Base-by-base conservation (phyloP, 177 flowering plant genomes). In the Vitis hybrid region DNA sequence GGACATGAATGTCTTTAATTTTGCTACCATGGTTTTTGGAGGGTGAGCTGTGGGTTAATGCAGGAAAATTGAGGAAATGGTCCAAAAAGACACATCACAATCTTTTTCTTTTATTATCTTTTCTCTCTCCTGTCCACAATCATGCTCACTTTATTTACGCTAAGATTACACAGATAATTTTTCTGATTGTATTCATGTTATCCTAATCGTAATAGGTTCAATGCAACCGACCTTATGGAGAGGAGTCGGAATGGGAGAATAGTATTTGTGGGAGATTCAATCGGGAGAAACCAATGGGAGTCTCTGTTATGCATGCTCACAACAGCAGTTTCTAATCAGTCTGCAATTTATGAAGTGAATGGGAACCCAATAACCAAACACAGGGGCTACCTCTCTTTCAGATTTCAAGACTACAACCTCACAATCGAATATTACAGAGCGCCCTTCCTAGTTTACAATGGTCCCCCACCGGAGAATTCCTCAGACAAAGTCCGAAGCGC, bases 231-330 rank as follows among this genome's bases (percentile, higher is more conserved):
- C 0, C 71, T 93, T n/a, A 73, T 91, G 5, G 88, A 88, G 61
- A 84, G 89, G 60, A 84, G 82, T 69, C 55, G 86, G 58, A 84
- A 88, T 39, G 88, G 89, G 2, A 65, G 93, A 12, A 82, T 93
- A 13, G 89, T 88, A 19, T 93, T 89, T 65, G 94, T 77, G 1
- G 97, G 97, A 0, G 97, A 93, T 71, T 91, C 98, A 0, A 79
- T 93, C 0, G 93, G 91, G 15, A 86, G 98, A 76, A 91, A 91
- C 79, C 94, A 93, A 53, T 91, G 94, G 98, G 96, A 88, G 63
- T 93, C 98, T n/a, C 60, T 93, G 69, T 48, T 93, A 16, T 93
- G 98, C 87, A 84, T 89, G 94, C 84, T 93, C 2, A 79, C 82
- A 19, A 79, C 76, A 72, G 91, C 82, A 26, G 88, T 92, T 49